phyloP scores from a whole-genome alignment of 306 rosid genomes.

The Elaeagnus macrophylla region DNA sequence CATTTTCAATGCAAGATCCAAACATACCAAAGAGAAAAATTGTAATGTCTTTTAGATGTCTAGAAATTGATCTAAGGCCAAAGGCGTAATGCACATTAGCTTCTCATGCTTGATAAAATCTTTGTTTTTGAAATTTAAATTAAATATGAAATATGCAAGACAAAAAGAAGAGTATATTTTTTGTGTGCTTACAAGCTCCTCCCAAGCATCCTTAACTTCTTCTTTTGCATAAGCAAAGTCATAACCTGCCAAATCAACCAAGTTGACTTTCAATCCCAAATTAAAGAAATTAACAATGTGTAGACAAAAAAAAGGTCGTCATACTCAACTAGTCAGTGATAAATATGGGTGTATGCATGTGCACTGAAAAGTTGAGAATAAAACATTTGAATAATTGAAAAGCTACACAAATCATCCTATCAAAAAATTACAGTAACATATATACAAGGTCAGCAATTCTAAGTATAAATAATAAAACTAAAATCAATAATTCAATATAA shows the following conservation, averaged over 20 bases:
- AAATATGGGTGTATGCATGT: neutral
- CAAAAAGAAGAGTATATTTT: slow-evolving; percentile 9
- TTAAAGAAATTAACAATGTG: slow-evolving; percentile 84
- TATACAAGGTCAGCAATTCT: no score
- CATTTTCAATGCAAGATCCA: neutral
- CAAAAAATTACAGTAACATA: no score
- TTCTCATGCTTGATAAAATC: neutral
- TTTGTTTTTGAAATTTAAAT: neutral
- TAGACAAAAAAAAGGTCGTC: slow-evolving; percentile 14
- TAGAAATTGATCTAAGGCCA: neutral
- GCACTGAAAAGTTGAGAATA: neutral
- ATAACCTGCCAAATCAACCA: slow-evolving; percentile 97
- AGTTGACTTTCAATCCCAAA: slow-evolving; percentile 56
- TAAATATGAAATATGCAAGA: neutral
- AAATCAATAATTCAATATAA: no score
- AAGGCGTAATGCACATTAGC: neutral
- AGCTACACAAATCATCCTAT: no score
- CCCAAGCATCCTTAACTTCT: slow-evolving; percentile 95
- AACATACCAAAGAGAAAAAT: neutral
- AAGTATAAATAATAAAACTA: no score
- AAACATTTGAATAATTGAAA: no score
- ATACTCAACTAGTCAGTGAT: slow-evolving; percentile 1
- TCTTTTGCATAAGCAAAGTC: slow-evolving; percentile 98
- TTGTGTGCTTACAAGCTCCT: slow-evolving; percentile 71
- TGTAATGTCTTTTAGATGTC: no score